A percentile compares a stretch with the other conserved stretches of the same genome.
These are phyloP conservation scores for Fusarium tanahbumbuense DNA, from an alignment of 2,329 filamentous ascomycete genomes.

Conservation along the genomic window DNA sequence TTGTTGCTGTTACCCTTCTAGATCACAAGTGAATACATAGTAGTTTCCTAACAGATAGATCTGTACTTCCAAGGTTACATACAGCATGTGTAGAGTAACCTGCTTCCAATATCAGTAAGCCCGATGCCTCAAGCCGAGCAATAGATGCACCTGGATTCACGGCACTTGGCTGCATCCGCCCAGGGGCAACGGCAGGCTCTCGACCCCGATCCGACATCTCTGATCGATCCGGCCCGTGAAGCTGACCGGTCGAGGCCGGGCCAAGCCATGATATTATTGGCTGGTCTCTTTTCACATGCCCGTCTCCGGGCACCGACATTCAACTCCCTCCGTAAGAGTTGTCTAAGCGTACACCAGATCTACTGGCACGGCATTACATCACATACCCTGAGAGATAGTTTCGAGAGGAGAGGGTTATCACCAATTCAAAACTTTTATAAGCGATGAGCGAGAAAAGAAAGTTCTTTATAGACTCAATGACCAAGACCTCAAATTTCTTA, in stretches of 20 bases:
- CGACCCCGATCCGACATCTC: conserved; percentile 2
- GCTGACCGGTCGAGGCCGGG: conserved; percentile 24
- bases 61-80: background rate
- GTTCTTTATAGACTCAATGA: conserved; percentile 6
- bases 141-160: background rate
- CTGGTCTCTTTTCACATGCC: conserved; percentile 5
- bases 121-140: background rate
- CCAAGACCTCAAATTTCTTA: conserved; percentile 26
- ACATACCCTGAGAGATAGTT: background rate
- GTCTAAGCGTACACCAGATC: background rate
- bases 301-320: conserved; percentile 6
- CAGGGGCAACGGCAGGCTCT: background rate
- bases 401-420: background rate
- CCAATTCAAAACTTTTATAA: background rate
- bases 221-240: conserved; percentile 15
- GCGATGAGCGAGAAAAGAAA: background rate
- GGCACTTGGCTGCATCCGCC: background rate
- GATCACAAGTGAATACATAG: background rate
- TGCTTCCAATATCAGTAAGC: background rate
- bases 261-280: conserved; percentile 31
- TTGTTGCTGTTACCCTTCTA: background rate
- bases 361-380: background rate
- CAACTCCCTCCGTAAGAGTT: conserved; percentile 14
- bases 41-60: background rate
- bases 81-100: background rate